A percentile compares a stretch with the other conserved stretches of the same genome.
These are phyloP conservation scores for Coniochaeta sp. DNA, from an alignment of 2,329 filamentous ascomycete genomes.

Conservation along the genomic window DNA sequence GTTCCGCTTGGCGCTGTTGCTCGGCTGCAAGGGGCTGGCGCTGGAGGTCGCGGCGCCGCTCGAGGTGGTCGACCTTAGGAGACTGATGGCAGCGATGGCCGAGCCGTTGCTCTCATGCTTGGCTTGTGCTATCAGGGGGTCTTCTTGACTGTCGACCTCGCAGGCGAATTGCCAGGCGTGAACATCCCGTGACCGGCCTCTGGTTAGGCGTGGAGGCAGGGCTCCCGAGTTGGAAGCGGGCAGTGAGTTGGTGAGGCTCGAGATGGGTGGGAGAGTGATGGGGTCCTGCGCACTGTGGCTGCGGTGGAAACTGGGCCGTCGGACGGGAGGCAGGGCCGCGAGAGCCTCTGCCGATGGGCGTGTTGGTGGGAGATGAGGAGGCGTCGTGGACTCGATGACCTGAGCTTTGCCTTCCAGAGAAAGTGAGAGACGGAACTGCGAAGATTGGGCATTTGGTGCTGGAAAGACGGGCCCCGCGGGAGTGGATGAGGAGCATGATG, in stretches of 20 bases:
- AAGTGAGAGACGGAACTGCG: slow-evolving; percentile 68
- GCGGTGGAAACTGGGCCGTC: slow-evolving; percentile 52
- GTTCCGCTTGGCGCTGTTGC: slow-evolving; percentile 56
- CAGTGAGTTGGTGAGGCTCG: slow-evolving; percentile 38
- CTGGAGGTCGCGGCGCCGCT: slow-evolving; percentile 25
- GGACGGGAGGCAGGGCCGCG: slow-evolving; percentile 38
- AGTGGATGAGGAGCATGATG: slow-evolving; percentile 28
- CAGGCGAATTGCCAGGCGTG: slow-evolving; percentile 89
- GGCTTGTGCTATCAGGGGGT: slow-evolving; percentile 72
- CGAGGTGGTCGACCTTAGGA: slow-evolving; percentile 66
- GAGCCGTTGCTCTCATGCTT: slow-evolving; percentile 74
- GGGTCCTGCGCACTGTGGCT: slow-evolving; percentile 62
- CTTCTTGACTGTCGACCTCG: slow-evolving; percentile 65
- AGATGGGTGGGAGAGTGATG: slow-evolving; percentile 50
- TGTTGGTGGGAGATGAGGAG: slow-evolving; percentile 53
- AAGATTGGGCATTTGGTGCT: slow-evolving; percentile 33
- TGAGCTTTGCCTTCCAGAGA: slow-evolving; percentile 90
- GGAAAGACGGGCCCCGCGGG: slow-evolving; percentile 28
- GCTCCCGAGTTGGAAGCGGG: slow-evolving; percentile 22
- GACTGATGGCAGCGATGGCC: slow-evolving; percentile 71
- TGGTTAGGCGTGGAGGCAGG: slow-evolving; percentile 48
- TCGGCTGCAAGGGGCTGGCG: slow-evolving; percentile 38
- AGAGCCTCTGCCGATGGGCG: slow-evolving; percentile 36
- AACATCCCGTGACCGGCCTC: slow-evolving; percentile 77
- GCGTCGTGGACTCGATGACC: slow-evolving; percentile 62